A percentile compares a stretch with the other conserved stretches of the same genome.
These are phyloP conservation scores for Pinguiococcus pyrenoidosus DNA, from an alignment of 108 stramenopile genomes.

Conservation along the genomic window DNA sequence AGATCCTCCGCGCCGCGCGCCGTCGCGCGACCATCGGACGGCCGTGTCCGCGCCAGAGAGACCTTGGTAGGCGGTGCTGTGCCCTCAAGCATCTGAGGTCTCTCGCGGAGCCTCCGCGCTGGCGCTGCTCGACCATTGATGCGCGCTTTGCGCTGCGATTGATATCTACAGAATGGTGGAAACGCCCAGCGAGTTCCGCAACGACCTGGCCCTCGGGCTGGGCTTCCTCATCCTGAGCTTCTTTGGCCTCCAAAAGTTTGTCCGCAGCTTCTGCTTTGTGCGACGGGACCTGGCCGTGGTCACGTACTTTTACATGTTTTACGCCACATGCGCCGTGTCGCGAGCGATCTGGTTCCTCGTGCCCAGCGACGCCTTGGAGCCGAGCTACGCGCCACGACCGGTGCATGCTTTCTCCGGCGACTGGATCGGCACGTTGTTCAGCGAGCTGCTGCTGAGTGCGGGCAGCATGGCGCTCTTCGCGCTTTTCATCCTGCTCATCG, in stretches of 20 bases:
- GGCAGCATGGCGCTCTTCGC: conserved; percentile 76
- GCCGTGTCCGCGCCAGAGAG: no score
- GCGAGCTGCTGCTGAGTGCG: conserved; percentile 56
- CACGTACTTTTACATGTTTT: conserved; percentile 82
- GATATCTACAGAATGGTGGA: no score
- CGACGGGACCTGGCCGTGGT: conserved; percentile 66
- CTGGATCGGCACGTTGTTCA: conserved; percentile 66
- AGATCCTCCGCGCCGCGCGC: no score
- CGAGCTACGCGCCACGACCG: conserved; percentile 65
- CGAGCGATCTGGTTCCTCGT: conserved; percentile 77
- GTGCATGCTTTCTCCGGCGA: conserved; percentile 66
- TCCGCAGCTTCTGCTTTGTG: conserved; percentile 3
- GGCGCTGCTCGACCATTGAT: no score
- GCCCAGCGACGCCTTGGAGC: conserved; percentile 60
- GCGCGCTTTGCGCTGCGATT: no score
- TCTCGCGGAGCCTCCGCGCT: no score
- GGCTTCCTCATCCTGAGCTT: conserved; percentile 8
- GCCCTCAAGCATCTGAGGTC: no score
- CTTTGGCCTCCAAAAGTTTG: not conserved
- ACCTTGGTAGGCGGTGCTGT: no score
- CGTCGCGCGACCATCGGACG: no score
- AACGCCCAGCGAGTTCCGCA: not conserved
- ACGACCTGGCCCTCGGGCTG: conserved; percentile 10
- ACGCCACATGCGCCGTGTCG: conserved; percentile 47
- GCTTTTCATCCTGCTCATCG: conserved; percentile 85